phyloP scores from a whole-genome alignment of 176 grass and related monocot genomes.

The Cenchrus americanus region DNA sequence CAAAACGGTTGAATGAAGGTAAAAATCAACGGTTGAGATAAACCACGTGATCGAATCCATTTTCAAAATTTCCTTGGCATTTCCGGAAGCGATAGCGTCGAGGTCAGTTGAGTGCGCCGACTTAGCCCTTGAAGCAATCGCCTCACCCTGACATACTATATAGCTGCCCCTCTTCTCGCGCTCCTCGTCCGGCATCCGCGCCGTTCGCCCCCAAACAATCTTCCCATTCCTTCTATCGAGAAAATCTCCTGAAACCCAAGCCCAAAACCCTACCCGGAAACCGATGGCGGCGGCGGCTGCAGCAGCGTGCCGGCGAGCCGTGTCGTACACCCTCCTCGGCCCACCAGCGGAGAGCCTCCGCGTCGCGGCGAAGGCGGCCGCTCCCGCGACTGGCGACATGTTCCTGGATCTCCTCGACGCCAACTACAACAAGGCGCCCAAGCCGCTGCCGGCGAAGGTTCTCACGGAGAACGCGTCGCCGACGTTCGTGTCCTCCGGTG shows the following conservation, averaged over 20 bases:
- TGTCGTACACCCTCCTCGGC: conserved; percentile 32
- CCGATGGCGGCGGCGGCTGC: conserved; percentile 26
- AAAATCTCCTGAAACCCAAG: neutral
- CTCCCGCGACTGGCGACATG: neutral
- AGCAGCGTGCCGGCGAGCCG: neutral
- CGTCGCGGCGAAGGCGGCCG: neutral
- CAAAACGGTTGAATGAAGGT: no score
- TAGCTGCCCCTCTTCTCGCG: neutral
- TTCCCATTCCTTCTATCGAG: neutral
- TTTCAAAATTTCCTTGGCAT: neutral
- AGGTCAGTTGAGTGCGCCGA: neutral
- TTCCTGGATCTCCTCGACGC: conserved; percentile 8
- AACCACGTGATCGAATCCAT: neutral
- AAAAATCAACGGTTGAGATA: no score
- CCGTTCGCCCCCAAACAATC: neutral
- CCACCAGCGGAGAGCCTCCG: conserved; percentile 34
- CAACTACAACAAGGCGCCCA: conserved; percentile 5
- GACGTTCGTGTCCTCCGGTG: conserved; percentile 47
- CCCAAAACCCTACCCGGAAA: neutral
- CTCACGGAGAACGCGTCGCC: conserved; percentile 57
- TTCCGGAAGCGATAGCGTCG: neutral
- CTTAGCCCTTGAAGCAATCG: neutral
- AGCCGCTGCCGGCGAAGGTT: conserved; percentile 20
- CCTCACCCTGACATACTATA: neutral
- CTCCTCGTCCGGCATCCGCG: neutral